phyloP scores from a whole-genome alignment of 169 alveolate species.

The Cryptosporidium bovis region DNA sequence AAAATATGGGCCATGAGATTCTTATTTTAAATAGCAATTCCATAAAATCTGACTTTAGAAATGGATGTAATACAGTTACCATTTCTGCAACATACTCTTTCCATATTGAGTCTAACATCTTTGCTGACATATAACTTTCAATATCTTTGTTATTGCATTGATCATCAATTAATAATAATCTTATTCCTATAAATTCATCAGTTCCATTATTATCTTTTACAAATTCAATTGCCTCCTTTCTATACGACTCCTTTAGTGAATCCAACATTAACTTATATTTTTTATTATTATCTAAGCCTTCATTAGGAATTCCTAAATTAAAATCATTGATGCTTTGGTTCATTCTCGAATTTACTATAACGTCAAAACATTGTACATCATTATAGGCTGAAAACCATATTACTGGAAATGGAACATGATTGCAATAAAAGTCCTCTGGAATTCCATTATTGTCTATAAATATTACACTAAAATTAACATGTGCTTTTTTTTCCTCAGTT shows the following conservation, averaged over 20 bases:
- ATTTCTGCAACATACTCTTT: slow-evolving; percentile 63
- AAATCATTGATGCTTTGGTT: not conserved
- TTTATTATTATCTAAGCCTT: not conserved
- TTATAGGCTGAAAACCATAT: slow-evolving; percentile 58
- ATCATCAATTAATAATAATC: not conserved
- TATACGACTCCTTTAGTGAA: slow-evolving; percentile 31
- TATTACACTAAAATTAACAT: slow-evolving; percentile 21
- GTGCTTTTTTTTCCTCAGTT: not conserved
- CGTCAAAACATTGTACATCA: slow-evolving; percentile 48
- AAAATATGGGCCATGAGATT: slow-evolving; percentile 41
- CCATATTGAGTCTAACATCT: slow-evolving; percentile 22
- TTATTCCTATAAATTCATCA: slow-evolving; percentile 1
- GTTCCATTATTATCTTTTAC: not conserved
- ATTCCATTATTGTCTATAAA: slow-evolving; percentile 69
- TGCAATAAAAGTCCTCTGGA: slow-evolving; percentile 55
- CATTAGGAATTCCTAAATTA: not conserved
- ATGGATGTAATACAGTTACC: slow-evolving; percentile 34
- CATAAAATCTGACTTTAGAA: slow-evolving; percentile 27
- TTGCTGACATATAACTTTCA: slow-evolving; percentile 17
- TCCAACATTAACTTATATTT: slow-evolving; percentile 2
- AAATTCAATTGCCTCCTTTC: slow-evolving; percentile 2
- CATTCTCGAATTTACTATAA: slow-evolving; percentile 14
- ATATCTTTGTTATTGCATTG: not conserved
- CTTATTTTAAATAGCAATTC: slow-evolving; percentile 36
- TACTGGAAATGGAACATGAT: slow-evolving; percentile 43